phyloP scores from a whole-genome alignment of 2,329 filamentous ascomycete genomes.

The Epichloe brachyelytri region DNA sequence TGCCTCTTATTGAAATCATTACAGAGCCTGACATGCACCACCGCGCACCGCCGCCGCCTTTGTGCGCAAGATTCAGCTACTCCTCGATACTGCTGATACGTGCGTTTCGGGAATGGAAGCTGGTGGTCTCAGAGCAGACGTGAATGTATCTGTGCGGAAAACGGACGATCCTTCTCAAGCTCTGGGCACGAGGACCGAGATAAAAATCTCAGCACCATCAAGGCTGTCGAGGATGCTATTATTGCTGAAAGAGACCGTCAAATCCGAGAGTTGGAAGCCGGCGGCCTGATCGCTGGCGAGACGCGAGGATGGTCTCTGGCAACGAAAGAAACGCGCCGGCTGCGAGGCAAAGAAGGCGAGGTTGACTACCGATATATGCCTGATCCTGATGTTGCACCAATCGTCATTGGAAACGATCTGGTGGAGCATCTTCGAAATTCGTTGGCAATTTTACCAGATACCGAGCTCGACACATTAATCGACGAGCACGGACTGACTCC shows the following conservation, averaged over 20 bases:
- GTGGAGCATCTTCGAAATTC: conserved; percentile 48
- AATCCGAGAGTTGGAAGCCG: conserved; percentile 64
- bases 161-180: conserved; percentile 26
- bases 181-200: conserved; percentile 83
- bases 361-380: conserved; percentile 99
- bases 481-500: conserved; percentile 53
- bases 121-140: conserved; percentile 80
- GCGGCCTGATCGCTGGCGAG: conserved; percentile 66
- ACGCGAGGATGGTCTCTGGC: conserved; percentile 89
- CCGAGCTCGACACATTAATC: conserved; percentile 50
- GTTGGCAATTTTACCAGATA: conserved; percentile 61
- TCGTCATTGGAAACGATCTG: conserved; percentile 61
- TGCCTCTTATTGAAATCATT: conserved; percentile 90
- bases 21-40: conserved; percentile 80
- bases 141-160: conserved; percentile 80
- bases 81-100: conserved; percentile 68
- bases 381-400: conserved; percentile 75
- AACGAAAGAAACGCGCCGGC: conserved; percentile 62
- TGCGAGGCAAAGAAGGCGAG: conserved; percentile 90
- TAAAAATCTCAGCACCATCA: conserved; percentile 96
- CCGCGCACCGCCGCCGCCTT: conserved; percentile 73
- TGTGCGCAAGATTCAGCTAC: conserved; percentile 74
- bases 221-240: conserved; percentile 88
- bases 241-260: conserved; percentile 83
- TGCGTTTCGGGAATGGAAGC: conserved; percentile 88